phyloP scores from a whole-genome alignment of 495 filamentous ascomycete species.

The Annulohypoxylon maeteangense region DNA sequence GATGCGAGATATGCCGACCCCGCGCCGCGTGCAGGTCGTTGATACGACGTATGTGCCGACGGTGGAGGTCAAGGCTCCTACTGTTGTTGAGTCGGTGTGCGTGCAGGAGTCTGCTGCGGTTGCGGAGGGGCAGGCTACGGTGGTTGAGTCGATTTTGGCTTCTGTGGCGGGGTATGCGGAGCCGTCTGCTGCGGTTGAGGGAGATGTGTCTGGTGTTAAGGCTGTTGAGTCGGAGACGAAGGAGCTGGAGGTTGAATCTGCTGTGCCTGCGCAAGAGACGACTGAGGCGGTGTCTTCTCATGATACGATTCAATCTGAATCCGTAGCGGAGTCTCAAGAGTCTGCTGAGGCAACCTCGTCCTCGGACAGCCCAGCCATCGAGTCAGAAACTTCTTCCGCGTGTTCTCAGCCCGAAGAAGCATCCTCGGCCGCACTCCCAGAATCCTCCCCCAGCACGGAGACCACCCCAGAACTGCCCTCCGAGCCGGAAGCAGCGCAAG shows the following conservation, averaged over 20 bases:
- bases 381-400: background rate
- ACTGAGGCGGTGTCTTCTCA: background rate
- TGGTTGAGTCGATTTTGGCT: conserved; percentile 4
- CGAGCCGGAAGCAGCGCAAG: background rate
- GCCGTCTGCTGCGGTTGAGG: background rate
- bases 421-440: background rate
- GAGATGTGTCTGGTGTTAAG: background rate
- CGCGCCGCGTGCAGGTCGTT: conserved; percentile 19
- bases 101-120: conserved; percentile 10
- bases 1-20: conserved; percentile 32
- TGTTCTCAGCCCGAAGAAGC: background rate
- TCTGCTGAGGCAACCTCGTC: background rate
- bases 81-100: conserved; percentile 16
- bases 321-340: background rate
- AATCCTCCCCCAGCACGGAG: background rate
- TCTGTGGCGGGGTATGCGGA: too few relatives aligned
- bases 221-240: background rate
- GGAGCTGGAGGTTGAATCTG: background rate
- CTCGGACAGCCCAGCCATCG: background rate
- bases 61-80: conserved; percentile 7
- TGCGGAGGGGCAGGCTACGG: background rate
- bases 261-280: background rate
- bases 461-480: background rate
- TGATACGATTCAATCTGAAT: background rate
- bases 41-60: conserved; percentile 8